These are phyloP conservation scores for Zopfochytrium polystomum DNA, from an alignment of 371 early-diverging fungal genomes.

Conservation along the genomic window DNA sequence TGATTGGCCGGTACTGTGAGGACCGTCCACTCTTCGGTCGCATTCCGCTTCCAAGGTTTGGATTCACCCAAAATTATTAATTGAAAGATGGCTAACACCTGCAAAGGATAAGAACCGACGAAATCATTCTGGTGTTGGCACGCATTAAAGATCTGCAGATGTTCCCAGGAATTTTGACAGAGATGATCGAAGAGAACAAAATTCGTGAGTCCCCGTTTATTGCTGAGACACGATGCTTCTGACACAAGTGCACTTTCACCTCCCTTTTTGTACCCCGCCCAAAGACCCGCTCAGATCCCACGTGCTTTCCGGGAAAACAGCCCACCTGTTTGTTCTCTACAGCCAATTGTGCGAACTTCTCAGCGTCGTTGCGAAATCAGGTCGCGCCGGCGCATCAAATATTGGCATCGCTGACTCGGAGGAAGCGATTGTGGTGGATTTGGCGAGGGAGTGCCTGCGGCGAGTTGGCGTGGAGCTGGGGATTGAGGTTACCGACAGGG, in stretches of 20 bases:
- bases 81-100: neutral
- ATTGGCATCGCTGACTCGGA: conserved; percentile 19
- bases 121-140: conserved; percentile 65
- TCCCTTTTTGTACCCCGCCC: neutral
- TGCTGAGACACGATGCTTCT: conserved; percentile 9
- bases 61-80: conserved; percentile 15
- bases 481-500: too few relatives aligned
- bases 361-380: conserved; percentile 29
- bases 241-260: conserved; percentile 27
- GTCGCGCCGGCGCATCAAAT: neutral
- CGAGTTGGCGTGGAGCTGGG: conserved; percentile 39
- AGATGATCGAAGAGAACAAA: conserved; percentile 25
- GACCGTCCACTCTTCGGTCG: conserved; percentile 73
- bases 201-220: conserved; percentile 28
- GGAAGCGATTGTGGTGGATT: conserved; percentile 51
- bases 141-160: conserved; percentile 62
- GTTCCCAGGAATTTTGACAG: conserved; percentile 37
- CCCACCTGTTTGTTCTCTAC: conserved; percentile 73
- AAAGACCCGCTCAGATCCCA: conserved; percentile 37
- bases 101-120: conserved; percentile 66
- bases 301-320: conserved; percentile 59
- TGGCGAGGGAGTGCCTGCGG: conserved; percentile 56
- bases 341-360: conserved; percentile 58
- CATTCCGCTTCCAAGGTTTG: conserved; percentile 76
- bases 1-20: conserved; percentile 66